A percentile compares a stretch with the other conserved stretches of the same genome.
These are phyloP conservation scores for Trichoderma citrinoviride DNA, from an alignment of 2,329 filamentous ascomycete species.

Conservation along the genomic window DNA sequence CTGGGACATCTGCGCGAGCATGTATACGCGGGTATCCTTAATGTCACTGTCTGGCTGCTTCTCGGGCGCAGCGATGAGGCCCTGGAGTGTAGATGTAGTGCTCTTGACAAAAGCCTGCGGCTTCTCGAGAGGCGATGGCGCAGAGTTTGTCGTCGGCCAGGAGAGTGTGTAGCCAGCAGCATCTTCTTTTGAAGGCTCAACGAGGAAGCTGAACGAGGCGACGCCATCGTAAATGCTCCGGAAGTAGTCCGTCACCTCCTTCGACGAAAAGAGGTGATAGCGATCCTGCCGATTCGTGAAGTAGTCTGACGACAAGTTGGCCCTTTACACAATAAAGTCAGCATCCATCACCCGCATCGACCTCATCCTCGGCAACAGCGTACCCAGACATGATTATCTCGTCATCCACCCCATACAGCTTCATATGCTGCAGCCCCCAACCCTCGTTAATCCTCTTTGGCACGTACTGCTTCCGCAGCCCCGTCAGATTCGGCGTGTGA, in stretches of 20 bases:
- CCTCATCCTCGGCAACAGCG: constrained; percentile 22
- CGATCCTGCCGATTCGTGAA: constrained; percentile 94
- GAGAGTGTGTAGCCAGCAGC: constrained; percentile 58
- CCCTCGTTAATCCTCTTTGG: constrained; percentile 94
- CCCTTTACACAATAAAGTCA: constrained; percentile 41
- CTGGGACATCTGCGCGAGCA: constrained; percentile 83
- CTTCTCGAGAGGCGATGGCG: constrained; percentile 69
- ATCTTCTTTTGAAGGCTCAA: constrained; percentile 59
- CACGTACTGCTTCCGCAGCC: constrained; percentile 76
- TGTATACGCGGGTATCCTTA: constrained; percentile 73
- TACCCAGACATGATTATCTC: constrained; percentile 92
- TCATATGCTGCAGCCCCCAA: constrained; percentile 99
- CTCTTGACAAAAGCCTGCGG: constrained; percentile 66
- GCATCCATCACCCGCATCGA: background rate
- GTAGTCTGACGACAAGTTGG: constrained; percentile 90
- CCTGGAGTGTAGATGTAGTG: constrained; percentile 64
- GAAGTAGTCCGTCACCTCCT: constrained; percentile 79
- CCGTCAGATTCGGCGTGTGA: constrained; percentile 93
- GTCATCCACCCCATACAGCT: constrained; percentile 93
- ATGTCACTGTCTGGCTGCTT: constrained; percentile 26
- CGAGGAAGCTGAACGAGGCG: constrained; percentile 75
- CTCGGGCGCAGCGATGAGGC: constrained; percentile 55
- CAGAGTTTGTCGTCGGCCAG: constrained; percentile 75
- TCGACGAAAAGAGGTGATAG: constrained; percentile 86
- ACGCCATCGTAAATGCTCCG: constrained; percentile 72